Evolutionary conservation across 2,329 filamentous ascomycete genomes (phyloP).

Genomic region (Alternaria sp.): DNA sequence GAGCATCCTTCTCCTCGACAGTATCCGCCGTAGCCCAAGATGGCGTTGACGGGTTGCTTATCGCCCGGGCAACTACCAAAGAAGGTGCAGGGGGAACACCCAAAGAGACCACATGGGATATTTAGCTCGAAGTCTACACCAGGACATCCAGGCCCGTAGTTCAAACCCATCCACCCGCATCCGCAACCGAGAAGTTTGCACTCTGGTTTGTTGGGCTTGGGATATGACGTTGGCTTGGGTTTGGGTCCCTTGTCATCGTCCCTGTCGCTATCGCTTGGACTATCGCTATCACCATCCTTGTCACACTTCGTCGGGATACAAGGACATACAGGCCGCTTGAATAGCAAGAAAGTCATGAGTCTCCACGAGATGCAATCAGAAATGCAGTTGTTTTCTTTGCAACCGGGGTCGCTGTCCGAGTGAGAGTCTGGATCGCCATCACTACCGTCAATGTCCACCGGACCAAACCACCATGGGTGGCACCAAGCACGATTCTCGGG

Average conservation of each 20-base stretch:
- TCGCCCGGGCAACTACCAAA: slow-evolving; percentile 27
- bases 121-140: slow-evolving; percentile 3
- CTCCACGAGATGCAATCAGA: slow-evolving; percentile 14
- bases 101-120: slow-evolving; percentile 27
- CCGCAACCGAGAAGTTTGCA: slow-evolving; percentile 33
- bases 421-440: slow-evolving; percentile 16
- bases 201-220: slow-evolving; percentile 5
- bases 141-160: slow-evolving; percentile 26
- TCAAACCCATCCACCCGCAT: slow-evolving; percentile 38
- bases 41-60: slow-evolving; percentile 9
- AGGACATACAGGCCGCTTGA: slow-evolving; percentile 23
- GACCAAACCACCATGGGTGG: slow-evolving; percentile 14
- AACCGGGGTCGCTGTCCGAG: slow-evolving; percentile 11
- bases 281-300: slow-evolving; percentile 14
- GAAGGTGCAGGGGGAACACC: slow-evolving; percentile 24
- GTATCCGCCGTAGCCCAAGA: slow-evolving; percentile 28
- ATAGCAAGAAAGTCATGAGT: slow-evolving; percentile 5
- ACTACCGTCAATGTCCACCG: neutral
- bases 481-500: slow-evolving; percentile 15
- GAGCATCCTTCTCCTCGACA: slow-evolving; percentile 26
- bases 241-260: slow-evolving; percentile 8
- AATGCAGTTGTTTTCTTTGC: slow-evolving; percentile 23
- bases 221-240: slow-evolving; percentile 11
- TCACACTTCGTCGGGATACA: slow-evolving; percentile 22
- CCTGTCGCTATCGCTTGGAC: slow-evolving; percentile 12